Conservation (phyloP, 352 stramenopile genomes). For the Halophytophthora polymorphica region DNA sequence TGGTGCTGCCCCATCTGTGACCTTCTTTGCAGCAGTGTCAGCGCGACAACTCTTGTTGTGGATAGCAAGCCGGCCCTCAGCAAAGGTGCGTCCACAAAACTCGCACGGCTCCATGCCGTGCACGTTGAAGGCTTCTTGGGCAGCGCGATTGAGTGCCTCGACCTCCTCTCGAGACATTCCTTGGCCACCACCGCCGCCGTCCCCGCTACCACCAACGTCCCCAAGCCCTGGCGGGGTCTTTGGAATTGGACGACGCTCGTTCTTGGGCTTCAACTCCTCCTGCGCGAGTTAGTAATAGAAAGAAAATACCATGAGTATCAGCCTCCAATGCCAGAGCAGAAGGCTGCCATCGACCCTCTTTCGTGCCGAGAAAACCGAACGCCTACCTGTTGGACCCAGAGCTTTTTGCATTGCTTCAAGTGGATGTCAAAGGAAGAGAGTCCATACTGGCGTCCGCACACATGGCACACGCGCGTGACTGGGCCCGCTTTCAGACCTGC, state of each 20-base stretch:
- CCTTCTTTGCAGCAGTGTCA: slow-evolving; percentile 39
- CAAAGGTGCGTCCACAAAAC: slow-evolving; percentile 70
- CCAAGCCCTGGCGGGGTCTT: slow-evolving; percentile 57
- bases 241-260: slow-evolving; percentile 57
- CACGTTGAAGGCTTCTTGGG: slow-evolving; percentile 65
- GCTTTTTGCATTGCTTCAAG: slow-evolving; percentile 82
- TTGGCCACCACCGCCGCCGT: slow-evolving; percentile 9
- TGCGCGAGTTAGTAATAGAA: slow-evolving; percentile 10
- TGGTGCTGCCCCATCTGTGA: slow-evolving; percentile 46
- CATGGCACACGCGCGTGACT: slow-evolving; percentile 74
- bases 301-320: neutral
- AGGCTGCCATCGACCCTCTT: too few species aligned
- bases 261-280: slow-evolving; percentile 66
- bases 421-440: slow-evolving; percentile 84
- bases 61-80: slow-evolving; percentile 67
- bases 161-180: slow-evolving; percentile 54
- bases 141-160: slow-evolving; percentile 63
- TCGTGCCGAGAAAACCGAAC: too few species aligned
- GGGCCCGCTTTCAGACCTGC: slow-evolving; percentile 43
- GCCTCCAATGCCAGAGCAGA: neutral
- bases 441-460: slow-evolving; percentile 75
- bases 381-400: slow-evolving; percentile 61
- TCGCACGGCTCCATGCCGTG: slow-evolving; percentile 82
- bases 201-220: slow-evolving; percentile 3
- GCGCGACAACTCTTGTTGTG: slow-evolving; percentile 59